Conservation (phyloP, 805 yeast species). For the Kluyveromyces nonfermentans region DNA sequence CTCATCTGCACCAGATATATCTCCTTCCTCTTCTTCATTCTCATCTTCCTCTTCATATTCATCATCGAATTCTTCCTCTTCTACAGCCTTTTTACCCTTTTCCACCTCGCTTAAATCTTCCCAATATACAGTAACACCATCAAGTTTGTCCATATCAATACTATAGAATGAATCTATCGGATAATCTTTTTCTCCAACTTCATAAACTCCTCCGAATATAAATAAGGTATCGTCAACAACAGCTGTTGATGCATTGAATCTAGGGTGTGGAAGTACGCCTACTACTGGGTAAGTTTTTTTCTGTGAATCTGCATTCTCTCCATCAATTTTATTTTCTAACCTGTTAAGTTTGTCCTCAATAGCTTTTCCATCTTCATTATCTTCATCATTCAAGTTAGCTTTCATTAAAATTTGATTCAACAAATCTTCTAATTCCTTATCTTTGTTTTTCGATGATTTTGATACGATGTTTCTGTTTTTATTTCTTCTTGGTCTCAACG, state of each 20-base stretch:
- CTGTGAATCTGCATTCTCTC: constrained; percentile 29
- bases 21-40: constrained; percentile 58
- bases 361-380: constrained; percentile 25
- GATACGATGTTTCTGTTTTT: constrained; percentile 39
- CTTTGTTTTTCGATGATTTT: constrained; percentile 41
- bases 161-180: constrained; percentile 78
- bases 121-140: constrained; percentile 85
- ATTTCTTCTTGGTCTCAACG: constrained; percentile 53
- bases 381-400: constrained; percentile 58
- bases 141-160: constrained; percentile 75
- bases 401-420: constrained; percentile 64
- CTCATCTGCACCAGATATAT: constrained; percentile 37
- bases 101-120: constrained; percentile 61
- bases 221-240: constrained; percentile 77
- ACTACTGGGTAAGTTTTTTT: constrained; percentile 45
- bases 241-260: constrained; percentile 80
- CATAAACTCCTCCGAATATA: constrained; percentile 88
- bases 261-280: constrained; percentile 68
- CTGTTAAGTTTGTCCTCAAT: constrained; percentile 29
- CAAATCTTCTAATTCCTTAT: constrained; percentile 74
- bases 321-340: constrained; percentile 28
- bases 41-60: constrained; percentile 63
- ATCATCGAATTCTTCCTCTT: constrained; percentile 51
- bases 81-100: constrained; percentile 41
- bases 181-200: constrained; percentile 77